Conservation (phyloP, 1,139 yeast species). For the Hanseniaspora sp. region DNA sequence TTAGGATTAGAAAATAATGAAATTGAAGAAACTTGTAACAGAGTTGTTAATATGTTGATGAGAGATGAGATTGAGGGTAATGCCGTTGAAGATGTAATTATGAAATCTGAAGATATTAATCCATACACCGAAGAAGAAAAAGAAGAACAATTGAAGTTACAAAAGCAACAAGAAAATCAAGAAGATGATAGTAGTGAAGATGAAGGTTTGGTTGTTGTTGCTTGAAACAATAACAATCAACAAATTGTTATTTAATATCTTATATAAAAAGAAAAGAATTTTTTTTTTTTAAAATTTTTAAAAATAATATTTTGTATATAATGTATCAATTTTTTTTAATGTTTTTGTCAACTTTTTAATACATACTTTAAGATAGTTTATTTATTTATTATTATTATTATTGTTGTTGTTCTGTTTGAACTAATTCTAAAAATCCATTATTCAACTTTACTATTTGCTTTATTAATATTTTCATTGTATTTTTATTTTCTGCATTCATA, state of each 20-base stretch:
- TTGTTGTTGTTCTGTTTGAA: slow-evolving; percentile 18
- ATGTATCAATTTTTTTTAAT: not conserved
- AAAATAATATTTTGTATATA: not conserved
- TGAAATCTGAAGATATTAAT: slow-evolving; percentile 31
- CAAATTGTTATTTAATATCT: not conserved
- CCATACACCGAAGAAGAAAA: slow-evolving; percentile 23
- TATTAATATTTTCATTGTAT: slow-evolving; percentile 54
- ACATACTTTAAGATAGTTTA: not conserved
- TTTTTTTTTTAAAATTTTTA: not conserved
- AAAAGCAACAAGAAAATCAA: slow-evolving; percentile 10
- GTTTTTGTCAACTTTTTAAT: not conserved
- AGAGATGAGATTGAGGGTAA: slow-evolving; percentile 67
- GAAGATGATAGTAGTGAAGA: slow-evolving; percentile 23
- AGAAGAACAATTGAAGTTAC: slow-evolving; percentile 22
- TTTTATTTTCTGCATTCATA: slow-evolving; percentile 59
- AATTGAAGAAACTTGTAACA: slow-evolving; percentile 57
- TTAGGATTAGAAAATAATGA: slow-evolving; percentile 43
- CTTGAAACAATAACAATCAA: slow-evolving; percentile 18
- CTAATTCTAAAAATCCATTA: slow-evolving; percentile 55
- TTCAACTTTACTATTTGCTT: slow-evolving; percentile 58
- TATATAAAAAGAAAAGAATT: not conserved
- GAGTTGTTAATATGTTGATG: slow-evolving; percentile 76
- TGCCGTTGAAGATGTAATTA: slow-evolving; percentile 44
- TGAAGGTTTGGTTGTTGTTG: slow-evolving; percentile 30
- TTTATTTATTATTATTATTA: no score